phyloP scores from a whole-genome alignment of 202 grass and related monocot genomes.

The Sporobolus alterniflorus region DNA sequence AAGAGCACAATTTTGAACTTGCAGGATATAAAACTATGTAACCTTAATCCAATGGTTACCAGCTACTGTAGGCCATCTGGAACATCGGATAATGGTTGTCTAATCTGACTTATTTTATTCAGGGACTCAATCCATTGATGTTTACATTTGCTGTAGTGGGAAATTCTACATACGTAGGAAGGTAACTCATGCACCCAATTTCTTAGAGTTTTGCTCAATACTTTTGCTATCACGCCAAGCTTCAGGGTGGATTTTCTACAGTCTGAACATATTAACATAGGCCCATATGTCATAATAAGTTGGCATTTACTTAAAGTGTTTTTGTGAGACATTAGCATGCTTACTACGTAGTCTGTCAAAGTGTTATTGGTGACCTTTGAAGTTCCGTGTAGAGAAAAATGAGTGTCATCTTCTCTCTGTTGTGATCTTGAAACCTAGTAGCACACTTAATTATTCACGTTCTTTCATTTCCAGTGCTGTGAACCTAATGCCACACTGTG shows the following conservation, averaged over 20 bases:
- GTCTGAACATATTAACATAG: not conserved
- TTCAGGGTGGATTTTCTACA: not conserved
- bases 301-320: not conserved
- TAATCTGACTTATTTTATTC: slow-evolving; percentile 42
- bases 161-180: slow-evolving; percentile 91
- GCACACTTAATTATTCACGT: not conserved
- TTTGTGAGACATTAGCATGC: not conserved
- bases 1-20: not conserved
- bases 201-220: not conserved
- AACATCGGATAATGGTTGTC: slow-evolving; percentile 9
- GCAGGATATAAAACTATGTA: slow-evolving; percentile 17
- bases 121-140: slow-evolving; percentile 96
- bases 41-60: not conserved
- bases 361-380: not conserved
- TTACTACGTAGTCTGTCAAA: not conserved
- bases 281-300: not conserved
- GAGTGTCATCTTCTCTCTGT: not conserved
- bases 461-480: slow-evolving; percentile 49
- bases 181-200: slow-evolving; percentile 51
- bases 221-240: not conserved
- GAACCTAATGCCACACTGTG: not conserved
- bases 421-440: not conserved
- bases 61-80: not conserved
- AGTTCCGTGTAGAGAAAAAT: slow-evolving; percentile 3
- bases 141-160: slow-evolving; percentile 90